Base-by-base conservation (phyloP, 2,329 filamentous ascomycete species). In the Colletotrichum paranaense region DNA sequence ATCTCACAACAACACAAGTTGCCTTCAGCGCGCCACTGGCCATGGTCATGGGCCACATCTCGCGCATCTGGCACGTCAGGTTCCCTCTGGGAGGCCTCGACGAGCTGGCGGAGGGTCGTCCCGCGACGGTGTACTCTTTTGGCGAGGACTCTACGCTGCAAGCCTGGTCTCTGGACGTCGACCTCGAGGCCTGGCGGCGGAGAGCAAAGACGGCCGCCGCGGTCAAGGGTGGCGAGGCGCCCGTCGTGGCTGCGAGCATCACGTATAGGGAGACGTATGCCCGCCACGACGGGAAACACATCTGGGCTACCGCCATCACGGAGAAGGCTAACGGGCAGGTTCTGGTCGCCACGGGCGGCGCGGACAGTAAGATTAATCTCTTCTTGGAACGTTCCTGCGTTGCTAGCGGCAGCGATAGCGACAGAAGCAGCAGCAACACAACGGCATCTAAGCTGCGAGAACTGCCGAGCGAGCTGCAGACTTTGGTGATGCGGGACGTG, bases 51-150 rank as follows among this genome's bases (percentile, higher is more conserved):
- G 96, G 93, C 0, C 97, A 99, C 82, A 84, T 89, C 3, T 97
- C 96, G 8, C 90, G 97, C 71, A 97, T 99, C 76, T 99, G 97
- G 97, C 89, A 91, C 58, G 91, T 98, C 9, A 88, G 89, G 67
- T 97, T 98, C 76, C 83, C 91, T 1, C 80, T 19, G 3, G 42
- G 77, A 52, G 76, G 62, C 42, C 74, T 73, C 22, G 76, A 58
- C 52, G 58, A 70, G 2, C 32, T 76, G 9, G 70, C 64, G 2
- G 24, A 58, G 19, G 72, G 68, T 2, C 66, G 80, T 8, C 74
- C 77, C 2, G 70, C 92, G 22, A 86, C 85, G 11, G 78, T 97
- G 1, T 87, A 94, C 53, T 97, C 96, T 0, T 93, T 95, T 76
- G 95, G 95, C 12, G 95, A 98, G 82, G 95, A 98, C 82, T 90